Base-by-base conservation (phyloP, 2,329 filamentous ascomycete species). In the Colletotrichum noveboracense region DNA sequence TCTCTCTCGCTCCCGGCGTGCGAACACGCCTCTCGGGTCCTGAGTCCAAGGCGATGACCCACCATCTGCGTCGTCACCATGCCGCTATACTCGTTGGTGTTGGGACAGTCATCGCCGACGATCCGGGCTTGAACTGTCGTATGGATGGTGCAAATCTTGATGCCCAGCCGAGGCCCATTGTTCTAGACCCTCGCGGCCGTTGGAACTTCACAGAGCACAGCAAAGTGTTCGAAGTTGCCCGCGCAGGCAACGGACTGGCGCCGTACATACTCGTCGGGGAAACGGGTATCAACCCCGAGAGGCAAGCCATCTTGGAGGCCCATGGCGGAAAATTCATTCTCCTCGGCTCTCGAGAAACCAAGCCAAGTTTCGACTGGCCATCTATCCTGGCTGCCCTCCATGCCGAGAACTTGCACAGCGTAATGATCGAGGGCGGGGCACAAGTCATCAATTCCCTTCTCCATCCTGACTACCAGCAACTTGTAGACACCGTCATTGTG, bases 361-460 rank as follows among this genome's bases (percentile, higher is more conserved):
- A 61, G 81, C 82, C 70, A 81, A 85, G 88, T 71, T 88, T 94
- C 77, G 84, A 87, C 21, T 97, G 95, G 95, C 83, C 83, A 13
- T 87, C 89, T 55, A 89, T 97, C 18, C 84, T 97, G 34, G 84
- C 84, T 21, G 86, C 87, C 5, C 83, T 98, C n/a, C 78, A 80
- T 38, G 82, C 82, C 1, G 88, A 94, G 79, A 92, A 92, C 2
- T 86, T 98, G 60, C 84, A 85, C 68, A 98, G 95, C 81, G 88
- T 98, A 74, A 98, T 98, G 96, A 90, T 98, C 65, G 96, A 98
- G 83, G 96, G 96, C 0, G 96, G 96, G 13, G 96, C 91, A 1
- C 87, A 89, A 13, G 92, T 98, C 38, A 95, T 98, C 82, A 97
- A 97, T 82, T 91, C 94, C 48, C 85, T 98, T 21, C 88, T 98